A percentile compares a stretch with the other conserved stretches of the same genome.
These are phyloP conservation scores for Boletus speciosus DNA, from an alignment of 768 basidiomycete genomes.

Conservation along the genomic window DNA sequence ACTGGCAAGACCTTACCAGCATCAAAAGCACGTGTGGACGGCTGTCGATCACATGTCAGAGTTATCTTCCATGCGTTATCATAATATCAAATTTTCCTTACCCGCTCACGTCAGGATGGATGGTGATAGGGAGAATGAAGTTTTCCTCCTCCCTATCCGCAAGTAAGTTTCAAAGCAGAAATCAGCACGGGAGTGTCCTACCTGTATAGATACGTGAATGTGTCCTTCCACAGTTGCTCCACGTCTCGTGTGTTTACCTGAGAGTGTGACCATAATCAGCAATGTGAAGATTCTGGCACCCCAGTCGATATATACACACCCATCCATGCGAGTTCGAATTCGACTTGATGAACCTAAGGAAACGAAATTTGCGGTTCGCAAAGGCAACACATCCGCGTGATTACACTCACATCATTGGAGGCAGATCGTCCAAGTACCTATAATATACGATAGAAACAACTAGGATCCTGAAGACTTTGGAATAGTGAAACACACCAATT, in stretches of 20 bases:
- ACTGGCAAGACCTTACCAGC: constrained; percentile 42
- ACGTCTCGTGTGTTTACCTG: constrained; percentile 64
- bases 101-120: constrained; percentile 77
- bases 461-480: background rate
- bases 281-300: background rate
- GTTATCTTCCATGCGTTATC: background rate
- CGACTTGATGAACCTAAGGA: constrained; percentile 62
- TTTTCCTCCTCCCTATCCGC: constrained; percentile 51
- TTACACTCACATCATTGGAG: constrained; percentile 60
- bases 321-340: constrained; percentile 70
- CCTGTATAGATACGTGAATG: constrained; percentile 66
- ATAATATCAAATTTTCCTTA: constrained; percentile 26
- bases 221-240: constrained; percentile 75
- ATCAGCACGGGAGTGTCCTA: constrained; percentile 14
- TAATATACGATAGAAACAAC: background rate
- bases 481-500: constrained; percentile 50
- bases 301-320: constrained; percentile 33
- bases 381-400: background rate
- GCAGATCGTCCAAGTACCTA: constrained; percentile 70
- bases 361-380: background rate
- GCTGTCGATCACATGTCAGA: constrained; percentile 29
- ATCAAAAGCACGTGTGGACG: constrained; percentile 71
- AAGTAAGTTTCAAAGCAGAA: background rate
- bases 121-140: constrained; percentile 73
- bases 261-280: background rate